Conservation (phyloP, 805 yeast genomes). For the Blastobotrys mokoenaii region DNA sequence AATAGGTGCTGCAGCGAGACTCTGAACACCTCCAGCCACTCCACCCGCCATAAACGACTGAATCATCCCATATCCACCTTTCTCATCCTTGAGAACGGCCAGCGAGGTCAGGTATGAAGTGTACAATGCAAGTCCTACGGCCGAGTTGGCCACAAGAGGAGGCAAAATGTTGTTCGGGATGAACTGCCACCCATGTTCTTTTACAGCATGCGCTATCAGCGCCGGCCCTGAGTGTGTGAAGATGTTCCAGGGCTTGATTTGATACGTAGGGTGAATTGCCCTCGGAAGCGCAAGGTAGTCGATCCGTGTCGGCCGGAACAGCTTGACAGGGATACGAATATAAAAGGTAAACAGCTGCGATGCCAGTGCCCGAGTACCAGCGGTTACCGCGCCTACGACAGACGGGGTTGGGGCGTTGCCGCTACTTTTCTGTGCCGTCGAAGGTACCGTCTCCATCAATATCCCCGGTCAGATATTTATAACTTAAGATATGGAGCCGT, state of each 20-base stretch:
- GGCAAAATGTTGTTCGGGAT: conserved; percentile 79
- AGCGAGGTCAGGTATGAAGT: conserved; percentile 57
- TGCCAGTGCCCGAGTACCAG: conserved; percentile 78
- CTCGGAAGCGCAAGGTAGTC: conserved; percentile 39
- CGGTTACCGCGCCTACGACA: conserved; percentile 71
- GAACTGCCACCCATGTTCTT: conserved; percentile 75
- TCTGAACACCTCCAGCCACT: conserved; percentile 78
- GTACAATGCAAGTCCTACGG: conserved; percentile 77
- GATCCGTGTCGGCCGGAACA: conserved; percentile 83
- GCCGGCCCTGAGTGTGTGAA: conserved; percentile 76
- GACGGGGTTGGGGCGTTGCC: conserved; percentile 3
- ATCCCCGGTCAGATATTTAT: too few relatives aligned
- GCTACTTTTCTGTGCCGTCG: too few relatives aligned
- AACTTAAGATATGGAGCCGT: too few relatives aligned
- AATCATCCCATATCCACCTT: conserved; percentile 37
- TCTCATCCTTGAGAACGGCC: conserved; percentile 17
- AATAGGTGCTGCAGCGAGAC: conserved; percentile 87
- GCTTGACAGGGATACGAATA: conserved; percentile 71
- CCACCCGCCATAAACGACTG: conserved; percentile 66
- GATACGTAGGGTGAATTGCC: conserved; percentile 25
- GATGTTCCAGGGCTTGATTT: conserved; percentile 31
- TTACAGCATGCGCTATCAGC: conserved; percentile 59
- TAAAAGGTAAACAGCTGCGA: conserved; percentile 72
- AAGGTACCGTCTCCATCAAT: too few relatives aligned
- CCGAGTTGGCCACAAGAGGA: conserved; percentile 79